Evolutionary conservation across 306 rosid species (phyloP).

Genomic region (Medicago truncatula): DNA sequence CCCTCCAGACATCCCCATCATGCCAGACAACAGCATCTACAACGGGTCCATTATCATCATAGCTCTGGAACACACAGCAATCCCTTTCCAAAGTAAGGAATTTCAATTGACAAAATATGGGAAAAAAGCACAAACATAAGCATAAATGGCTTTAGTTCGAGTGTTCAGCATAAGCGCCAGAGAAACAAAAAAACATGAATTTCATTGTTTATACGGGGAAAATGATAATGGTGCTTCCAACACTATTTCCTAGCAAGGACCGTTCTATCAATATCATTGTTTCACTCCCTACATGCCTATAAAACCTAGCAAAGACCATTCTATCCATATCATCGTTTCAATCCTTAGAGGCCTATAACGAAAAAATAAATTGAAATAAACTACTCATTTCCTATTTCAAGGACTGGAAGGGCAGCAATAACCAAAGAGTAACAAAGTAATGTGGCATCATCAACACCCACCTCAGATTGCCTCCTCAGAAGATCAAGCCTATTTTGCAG

Average conservation of each 20-base stretch:
- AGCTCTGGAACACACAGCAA: constrained; percentile 62
- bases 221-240: constrained; percentile 28
- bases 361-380: constrained; percentile 14
- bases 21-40: constrained; percentile 98
- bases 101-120: constrained; percentile 13
- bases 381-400: constrained; percentile 27
- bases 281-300: not conserved
- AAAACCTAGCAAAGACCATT: constrained; percentile 16
- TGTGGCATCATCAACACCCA: constrained; percentile 49
- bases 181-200: constrained; percentile 17
- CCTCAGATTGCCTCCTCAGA: constrained; percentile 87
- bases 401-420: constrained; percentile 22
- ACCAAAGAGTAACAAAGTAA: constrained; percentile 25
- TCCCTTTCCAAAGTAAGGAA: constrained; percentile 37
- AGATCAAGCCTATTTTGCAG: constrained; percentile 78
- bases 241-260: constrained; percentile 6
- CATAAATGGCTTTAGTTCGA: constrained; percentile 21
- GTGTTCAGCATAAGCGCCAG: constrained; percentile 11
- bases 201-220: not conserved
- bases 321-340: constrained; percentile 20
- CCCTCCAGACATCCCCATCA: constrained; percentile 97
- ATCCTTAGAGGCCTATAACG: constrained; percentile 13
- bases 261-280: constrained; percentile 31
- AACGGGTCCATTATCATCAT: constrained; percentile 88
- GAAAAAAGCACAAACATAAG: constrained; percentile 8